Evolutionary conservation across 2,329 filamentous ascomycete species (phyloP).

Genomic region (Trichophyton equinum): DNA sequence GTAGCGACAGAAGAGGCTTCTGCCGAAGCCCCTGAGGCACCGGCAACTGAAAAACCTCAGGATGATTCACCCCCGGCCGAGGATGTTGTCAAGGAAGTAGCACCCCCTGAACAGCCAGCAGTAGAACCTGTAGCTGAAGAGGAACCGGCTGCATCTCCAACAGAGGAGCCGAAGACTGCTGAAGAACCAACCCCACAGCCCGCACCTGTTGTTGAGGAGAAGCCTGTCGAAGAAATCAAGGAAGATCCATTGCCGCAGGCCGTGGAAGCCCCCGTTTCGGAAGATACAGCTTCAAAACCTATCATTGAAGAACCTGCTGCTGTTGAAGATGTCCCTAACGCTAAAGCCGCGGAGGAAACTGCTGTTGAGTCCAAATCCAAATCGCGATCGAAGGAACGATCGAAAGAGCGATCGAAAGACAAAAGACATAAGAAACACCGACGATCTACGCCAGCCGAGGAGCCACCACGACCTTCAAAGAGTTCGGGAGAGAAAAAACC

Average conservation of each 20-base stretch:
- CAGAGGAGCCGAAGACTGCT: too few relatives aligned
- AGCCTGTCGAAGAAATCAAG: neutral
- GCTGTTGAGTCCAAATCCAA: neutral
- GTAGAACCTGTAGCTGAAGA: too few relatives aligned
- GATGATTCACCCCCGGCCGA: too few relatives aligned
- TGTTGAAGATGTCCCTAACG: conserved; percentile 5
- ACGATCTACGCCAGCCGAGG: conserved; percentile 20
- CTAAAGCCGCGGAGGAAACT: neutral
- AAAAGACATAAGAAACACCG: conserved; percentile 19
- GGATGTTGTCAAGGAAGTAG: too few relatives aligned
- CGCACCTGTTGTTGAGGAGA: too few relatives aligned
- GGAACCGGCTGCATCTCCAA: too few relatives aligned
- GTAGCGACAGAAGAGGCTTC: too few relatives aligned
- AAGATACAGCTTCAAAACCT: neutral
- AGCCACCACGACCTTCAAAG: conserved; percentile 25
- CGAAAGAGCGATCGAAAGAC: conserved; percentile 8
- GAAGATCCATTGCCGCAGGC: neutral
- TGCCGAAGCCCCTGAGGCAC: too few relatives aligned
- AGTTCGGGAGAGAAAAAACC: conserved; percentile 25
- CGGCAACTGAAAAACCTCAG: too few relatives aligned
- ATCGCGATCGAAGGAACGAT: conserved; percentile 6
- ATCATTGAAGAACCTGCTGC: conserved; percentile 5
- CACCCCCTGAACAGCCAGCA: too few relatives aligned
- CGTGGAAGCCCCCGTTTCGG: neutral
- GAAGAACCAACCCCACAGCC: too few relatives aligned